Evolutionary conservation across 148 eudicot genomes (phyloP).

Genomic region (Rhododendron ovatum): DNA sequence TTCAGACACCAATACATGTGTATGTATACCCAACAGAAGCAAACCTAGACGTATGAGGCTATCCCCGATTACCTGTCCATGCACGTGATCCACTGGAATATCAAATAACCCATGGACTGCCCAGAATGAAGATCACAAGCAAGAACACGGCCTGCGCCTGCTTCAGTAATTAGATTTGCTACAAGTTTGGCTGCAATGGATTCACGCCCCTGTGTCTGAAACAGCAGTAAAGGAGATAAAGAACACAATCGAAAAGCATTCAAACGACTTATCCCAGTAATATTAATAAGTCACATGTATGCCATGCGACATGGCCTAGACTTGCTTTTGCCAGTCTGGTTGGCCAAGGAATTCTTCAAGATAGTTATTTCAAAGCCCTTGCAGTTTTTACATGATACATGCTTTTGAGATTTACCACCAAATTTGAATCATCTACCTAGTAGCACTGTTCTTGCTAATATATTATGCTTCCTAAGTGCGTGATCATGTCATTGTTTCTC

Average conservation of each 20-base stretch:
- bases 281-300: neutral
- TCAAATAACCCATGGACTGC: constrained; percentile 95
- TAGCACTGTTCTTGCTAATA: neutral
- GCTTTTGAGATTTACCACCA: neutral
- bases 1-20: neutral
- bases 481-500: neutral
- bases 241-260: neutral
- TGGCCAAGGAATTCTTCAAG: neutral
- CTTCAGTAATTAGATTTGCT: constrained; percentile 80
- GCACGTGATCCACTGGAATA: constrained; percentile 93
- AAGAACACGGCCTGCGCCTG: constrained; percentile 91
- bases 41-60: neutral
- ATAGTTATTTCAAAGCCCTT: neutral
- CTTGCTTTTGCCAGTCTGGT: neutral
- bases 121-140: constrained; percentile 97
- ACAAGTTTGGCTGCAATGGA: constrained; percentile 93
- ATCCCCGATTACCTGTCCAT: constrained; percentile 73
- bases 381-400: neutral
- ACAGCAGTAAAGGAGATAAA: constrained; percentile 11
- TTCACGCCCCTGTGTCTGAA: constrained; percentile 94
- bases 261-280: neutral
- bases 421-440: neutral
- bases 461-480: neutral
- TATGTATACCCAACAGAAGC: neutral
- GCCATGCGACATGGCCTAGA: neutral